A percentile compares a stretch with the other conserved stretches of the same genome.
These are phyloP conservation scores for Solanum boliviense DNA, from an alignment of 257 asterid species.

Conservation along the genomic window DNA sequence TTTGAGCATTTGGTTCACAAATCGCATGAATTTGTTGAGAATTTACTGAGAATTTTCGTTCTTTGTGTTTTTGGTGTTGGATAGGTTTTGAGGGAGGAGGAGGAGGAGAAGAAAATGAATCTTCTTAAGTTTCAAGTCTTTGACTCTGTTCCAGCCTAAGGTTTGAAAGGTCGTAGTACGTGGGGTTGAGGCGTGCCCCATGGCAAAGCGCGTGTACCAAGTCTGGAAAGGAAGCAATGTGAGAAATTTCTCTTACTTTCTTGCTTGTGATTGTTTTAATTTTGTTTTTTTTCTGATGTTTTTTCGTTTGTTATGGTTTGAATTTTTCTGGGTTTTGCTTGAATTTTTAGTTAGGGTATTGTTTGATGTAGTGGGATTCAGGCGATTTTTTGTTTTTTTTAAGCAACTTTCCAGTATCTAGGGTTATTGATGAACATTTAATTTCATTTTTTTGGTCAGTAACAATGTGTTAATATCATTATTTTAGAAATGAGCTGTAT, in stretches of 20 bases:
- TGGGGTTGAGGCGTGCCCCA: conserved; percentile 26
- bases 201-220: conserved; percentile 91
- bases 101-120: conserved; percentile 24
- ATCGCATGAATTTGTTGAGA: background rate
- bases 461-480: background rate
- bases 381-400: background rate
- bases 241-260: conserved; percentile 23
- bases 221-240: conserved; percentile 97
- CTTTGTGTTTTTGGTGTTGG: background rate
- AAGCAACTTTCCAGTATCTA: background rate
- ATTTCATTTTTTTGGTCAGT: background rate
- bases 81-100: background rate
- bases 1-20: background rate
- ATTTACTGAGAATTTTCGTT: background rate
- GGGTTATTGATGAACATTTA: background rate
- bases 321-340: conserved; percentile 3
- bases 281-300: conserved; percentile 5
- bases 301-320: conserved; percentile 1
- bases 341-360: background rate
- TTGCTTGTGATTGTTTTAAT: background rate
- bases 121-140: conserved; percentile 38
- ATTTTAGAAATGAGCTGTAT: background rate
- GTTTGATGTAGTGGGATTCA: background rate
- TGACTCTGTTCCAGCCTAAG: conserved; percentile 47
- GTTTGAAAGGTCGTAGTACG: conserved; percentile 8